These are phyloP conservation scores for Neurospora sublineolata DNA, from an alignment of 495 filamentous ascomycete species.

Conservation along the genomic window DNA sequence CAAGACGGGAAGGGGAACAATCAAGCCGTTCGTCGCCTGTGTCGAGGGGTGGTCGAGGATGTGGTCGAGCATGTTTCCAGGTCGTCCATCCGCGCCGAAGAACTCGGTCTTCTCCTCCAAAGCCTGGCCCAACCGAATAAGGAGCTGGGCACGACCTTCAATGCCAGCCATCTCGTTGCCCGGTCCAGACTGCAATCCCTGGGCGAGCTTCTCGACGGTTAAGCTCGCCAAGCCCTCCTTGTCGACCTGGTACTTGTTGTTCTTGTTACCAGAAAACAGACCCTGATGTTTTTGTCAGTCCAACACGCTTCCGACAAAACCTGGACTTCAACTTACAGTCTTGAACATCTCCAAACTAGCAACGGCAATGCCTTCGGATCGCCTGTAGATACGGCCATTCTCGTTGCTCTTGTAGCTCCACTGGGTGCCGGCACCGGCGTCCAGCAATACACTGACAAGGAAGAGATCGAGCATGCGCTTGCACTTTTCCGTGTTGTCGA, in stretches of 20 bases:
- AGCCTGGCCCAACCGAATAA: slow-evolving; percentile 65
- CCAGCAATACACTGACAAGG: slow-evolving; percentile 79
- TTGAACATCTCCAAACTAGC: slow-evolving; percentile 98
- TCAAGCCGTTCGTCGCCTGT: slow-evolving; percentile 72
- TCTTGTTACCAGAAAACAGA: slow-evolving; percentile 74
- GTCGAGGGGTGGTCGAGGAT: slow-evolving; percentile 85
- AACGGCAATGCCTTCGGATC: slow-evolving; percentile 88
- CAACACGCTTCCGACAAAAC: not conserved
- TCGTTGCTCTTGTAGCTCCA: slow-evolving; percentile 90
- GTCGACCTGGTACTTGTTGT: slow-evolving; percentile 81
- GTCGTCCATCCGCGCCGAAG: slow-evolving; percentile 75
- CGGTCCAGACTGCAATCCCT: slow-evolving; percentile 72
- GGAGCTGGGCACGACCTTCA: slow-evolving; percentile 71
- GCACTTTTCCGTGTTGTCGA: slow-evolving; percentile 61
- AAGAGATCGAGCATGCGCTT: slow-evolving; percentile 76
- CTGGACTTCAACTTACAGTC: slow-evolving; percentile 24
- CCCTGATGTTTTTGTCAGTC: slow-evolving; percentile 34
- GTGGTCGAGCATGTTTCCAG: slow-evolving; percentile 94
- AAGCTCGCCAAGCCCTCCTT: slow-evolving; percentile 65
- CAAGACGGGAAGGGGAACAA: slow-evolving; percentile 80
- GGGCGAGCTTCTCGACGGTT: slow-evolving; percentile 60
- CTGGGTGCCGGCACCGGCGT: slow-evolving; percentile 70
- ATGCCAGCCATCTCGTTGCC: slow-evolving; percentile 78
- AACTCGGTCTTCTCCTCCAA: slow-evolving; percentile 64
- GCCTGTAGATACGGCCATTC: slow-evolving; percentile 69